Percentiles rank a stretch among this genome's conserved stretches.
phyloP scores from a whole-genome alignment of 768 basidiomycete species.

The Suillus clintonianus region DNA sequence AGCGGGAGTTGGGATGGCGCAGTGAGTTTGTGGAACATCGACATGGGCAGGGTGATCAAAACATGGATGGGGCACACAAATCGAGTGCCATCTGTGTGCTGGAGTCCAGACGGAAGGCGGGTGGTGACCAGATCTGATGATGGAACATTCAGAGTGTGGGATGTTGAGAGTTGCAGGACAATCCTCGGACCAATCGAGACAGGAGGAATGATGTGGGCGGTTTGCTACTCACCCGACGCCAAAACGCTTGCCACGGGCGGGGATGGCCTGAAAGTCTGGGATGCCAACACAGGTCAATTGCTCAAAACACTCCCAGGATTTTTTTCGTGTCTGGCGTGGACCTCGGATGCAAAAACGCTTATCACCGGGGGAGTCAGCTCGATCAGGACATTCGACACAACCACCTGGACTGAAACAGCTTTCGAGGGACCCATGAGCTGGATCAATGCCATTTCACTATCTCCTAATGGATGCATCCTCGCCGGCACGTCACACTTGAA shows the following conservation, averaged over 20 bases:
- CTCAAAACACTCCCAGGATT: background rate
- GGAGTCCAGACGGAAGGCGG: background rate
- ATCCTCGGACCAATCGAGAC: fast-evolving
- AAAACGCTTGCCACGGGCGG: background rate
- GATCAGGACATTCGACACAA: background rate
- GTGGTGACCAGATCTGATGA: background rate
- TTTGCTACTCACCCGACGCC: background rate
- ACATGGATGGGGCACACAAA: background rate
- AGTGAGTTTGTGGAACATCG: background rate
- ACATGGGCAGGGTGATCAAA: background rate
- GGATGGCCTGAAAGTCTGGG: background rate
- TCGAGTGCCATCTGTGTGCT: background rate
- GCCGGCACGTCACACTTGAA: background rate
- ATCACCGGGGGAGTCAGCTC: fast-evolving
- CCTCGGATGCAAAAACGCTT: background rate
- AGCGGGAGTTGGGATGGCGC: background rate
- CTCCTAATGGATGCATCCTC: background rate
- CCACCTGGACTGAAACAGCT: background rate
- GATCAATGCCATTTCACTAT: background rate
- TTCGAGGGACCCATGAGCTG: background rate
- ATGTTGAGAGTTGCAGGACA: background rate
- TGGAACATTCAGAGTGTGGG: background rate
- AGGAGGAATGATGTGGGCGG: background rate
- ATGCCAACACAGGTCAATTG: background rate
- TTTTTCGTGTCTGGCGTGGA: background rate